phyloP scores from a whole-genome alignment of 306 rosid genomes.

The Luffa aegyptiaca region DNA sequence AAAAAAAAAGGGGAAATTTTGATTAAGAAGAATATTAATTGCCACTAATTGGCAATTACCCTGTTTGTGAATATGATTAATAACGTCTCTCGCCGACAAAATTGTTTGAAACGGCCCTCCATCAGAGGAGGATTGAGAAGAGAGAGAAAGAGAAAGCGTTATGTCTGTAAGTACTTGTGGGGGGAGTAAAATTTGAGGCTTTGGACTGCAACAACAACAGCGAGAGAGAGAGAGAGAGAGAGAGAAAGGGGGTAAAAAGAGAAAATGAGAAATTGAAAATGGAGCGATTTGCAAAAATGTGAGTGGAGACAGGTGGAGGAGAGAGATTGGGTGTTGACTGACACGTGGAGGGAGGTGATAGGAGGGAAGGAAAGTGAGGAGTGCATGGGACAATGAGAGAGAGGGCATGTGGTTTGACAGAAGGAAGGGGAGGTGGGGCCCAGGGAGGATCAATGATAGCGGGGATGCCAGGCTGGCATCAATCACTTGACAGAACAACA shows the following conservation, averaged over 20 bases:
- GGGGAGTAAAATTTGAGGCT: background rate
- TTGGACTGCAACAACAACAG: background rate
- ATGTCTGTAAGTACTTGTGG: background rate
- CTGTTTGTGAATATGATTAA: slow-evolving; percentile 37
- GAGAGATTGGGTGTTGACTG: background rate
- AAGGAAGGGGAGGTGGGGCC: slow-evolving; percentile 37
- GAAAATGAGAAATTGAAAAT: background rate
- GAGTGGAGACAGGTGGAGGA: background rate
- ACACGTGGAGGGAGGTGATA: background rate
- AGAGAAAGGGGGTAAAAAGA: background rate
- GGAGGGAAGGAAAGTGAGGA: slow-evolving; percentile 12
- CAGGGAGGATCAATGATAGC: slow-evolving; percentile 37
- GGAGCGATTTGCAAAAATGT: too few species aligned
- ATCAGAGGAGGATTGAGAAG: slow-evolving; percentile 15
- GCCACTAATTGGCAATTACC: slow-evolving; percentile 37
- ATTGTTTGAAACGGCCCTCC: slow-evolving; percentile 61
- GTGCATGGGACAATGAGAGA: slow-evolving; percentile 56
- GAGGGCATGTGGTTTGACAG: slow-evolving; percentile 71
- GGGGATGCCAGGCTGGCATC: slow-evolving; percentile 77
- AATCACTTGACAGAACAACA: slow-evolving; percentile 41
- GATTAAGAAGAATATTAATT: slow-evolving; percentile 18
- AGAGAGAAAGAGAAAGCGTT: background rate
- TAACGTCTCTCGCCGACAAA: slow-evolving; percentile 87
- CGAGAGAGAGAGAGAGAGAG: slow-evolving; percentile 11
- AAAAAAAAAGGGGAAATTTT: background rate